These are phyloP conservation scores for Kwoniella newhampshirensis DNA, from an alignment of 768 basidiomycete genomes.

Conservation along the genomic window DNA sequence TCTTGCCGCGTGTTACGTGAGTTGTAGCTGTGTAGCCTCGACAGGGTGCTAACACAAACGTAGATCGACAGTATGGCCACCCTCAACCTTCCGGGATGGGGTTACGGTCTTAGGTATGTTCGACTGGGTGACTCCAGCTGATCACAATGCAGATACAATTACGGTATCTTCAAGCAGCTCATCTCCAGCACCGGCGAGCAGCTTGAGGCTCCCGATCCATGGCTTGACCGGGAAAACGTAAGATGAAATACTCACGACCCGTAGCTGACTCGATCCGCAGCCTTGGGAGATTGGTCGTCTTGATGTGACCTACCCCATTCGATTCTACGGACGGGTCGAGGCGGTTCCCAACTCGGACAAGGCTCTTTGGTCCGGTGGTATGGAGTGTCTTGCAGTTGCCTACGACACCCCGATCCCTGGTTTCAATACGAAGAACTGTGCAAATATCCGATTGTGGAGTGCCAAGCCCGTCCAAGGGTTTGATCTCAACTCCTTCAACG, in stretches of 20 bases:
- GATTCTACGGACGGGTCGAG: conserved; percentile 85
- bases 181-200: conserved; percentile 60
- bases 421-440: conserved; percentile 62
- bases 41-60: conserved; percentile 5
- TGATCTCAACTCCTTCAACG: conserved; percentile 93
- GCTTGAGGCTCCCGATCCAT: conserved; percentile 59
- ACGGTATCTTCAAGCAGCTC: conserved; percentile 93
- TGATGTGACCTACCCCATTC: conserved; percentile 67
- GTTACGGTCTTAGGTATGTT: conserved; percentile 80
- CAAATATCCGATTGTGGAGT: conserved; percentile 68
- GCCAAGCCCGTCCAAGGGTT: conserved; percentile 76
- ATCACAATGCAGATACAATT: conserved; percentile 58
- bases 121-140: background rate
- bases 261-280: conserved; percentile 19
- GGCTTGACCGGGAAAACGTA: conserved; percentile 49
- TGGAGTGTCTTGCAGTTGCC: conserved; percentile 88
- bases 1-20: conserved; percentile 91
- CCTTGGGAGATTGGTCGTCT: conserved; percentile 56
- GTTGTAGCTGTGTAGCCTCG: conserved; percentile 9
- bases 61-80: conserved; percentile 76
- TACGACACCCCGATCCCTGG: conserved; percentile 82
- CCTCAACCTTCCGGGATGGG: conserved; percentile 90
- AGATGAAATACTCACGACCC: background rate
- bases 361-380: conserved; percentile 67
- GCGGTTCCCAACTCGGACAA: conserved; percentile 56